A percentile compares a stretch with the other conserved stretches of the same genome.
Evolutionary conservation across 1,139 yeast species (phyloP).

Genomic region (Scheffersomyces quercinus): DNA sequence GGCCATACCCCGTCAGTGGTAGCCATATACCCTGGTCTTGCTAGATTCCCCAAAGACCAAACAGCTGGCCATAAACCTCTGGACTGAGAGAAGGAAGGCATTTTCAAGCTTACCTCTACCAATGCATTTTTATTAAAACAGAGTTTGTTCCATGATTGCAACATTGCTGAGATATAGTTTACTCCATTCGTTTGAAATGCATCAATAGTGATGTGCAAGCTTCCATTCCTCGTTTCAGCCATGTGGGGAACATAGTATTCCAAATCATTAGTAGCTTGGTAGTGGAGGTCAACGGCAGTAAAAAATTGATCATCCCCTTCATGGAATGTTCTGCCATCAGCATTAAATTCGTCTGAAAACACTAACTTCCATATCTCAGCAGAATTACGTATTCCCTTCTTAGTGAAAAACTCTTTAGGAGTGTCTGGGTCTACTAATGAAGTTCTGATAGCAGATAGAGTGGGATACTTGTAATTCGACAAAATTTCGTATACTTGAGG

Average conservation of each 20-base stretch:
- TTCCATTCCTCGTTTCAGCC: conserved; percentile 26
- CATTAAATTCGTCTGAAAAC: conserved; percentile 33
- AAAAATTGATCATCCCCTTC: conserved; percentile 34
- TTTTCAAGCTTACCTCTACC: conserved; percentile 24
- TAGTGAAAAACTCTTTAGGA: conserved; percentile 15
- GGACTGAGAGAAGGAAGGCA: conserved; percentile 26
- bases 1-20: conserved; percentile 38
- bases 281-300: conserved; percentile 30
- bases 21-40: conserved; percentile 31
- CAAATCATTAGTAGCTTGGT: conserved; percentile 31
- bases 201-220: conserved; percentile 22
- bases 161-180: conserved; percentile 29
- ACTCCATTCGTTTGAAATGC: conserved; percentile 25
- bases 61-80: conserved; percentile 35
- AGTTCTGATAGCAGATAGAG: conserved; percentile 23
- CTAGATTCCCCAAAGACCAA: conserved; percentile 35
- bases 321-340: conserved; percentile 31
- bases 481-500: conserved; percentile 18
- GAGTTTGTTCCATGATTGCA: conserved; percentile 33
- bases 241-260: conserved; percentile 36
- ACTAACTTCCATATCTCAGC: conserved; percentile 26
- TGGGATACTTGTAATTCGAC: conserved; percentile 20
- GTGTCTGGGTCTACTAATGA: conserved; percentile 31
- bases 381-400: conserved; percentile 7
- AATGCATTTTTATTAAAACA: conserved; percentile 26